These are phyloP conservation scores for Vitis rupestris DNA, from an alignment of 164 flowering plant species.

Conservation along the genomic window DNA sequence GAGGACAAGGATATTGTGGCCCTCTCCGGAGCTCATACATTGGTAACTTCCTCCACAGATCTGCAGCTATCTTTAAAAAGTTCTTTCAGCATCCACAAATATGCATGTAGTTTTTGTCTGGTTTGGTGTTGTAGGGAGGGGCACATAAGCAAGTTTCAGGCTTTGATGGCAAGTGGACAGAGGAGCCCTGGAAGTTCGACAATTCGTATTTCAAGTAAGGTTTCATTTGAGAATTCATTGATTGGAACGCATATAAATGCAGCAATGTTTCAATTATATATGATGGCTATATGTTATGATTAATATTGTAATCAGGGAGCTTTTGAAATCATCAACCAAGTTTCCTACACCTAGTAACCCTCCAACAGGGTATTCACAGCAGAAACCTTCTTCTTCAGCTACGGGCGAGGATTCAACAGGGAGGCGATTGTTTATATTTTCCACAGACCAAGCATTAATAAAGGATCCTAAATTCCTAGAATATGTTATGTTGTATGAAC, in stretches of 20 bases:
- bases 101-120: neutral
- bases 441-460: conserved; percentile 66
- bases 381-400: too few species aligned
- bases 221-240: neutral
- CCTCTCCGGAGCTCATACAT: conserved; percentile 42
- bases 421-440: conserved; percentile 67
- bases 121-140: conserved; percentile 53
- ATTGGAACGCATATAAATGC: neutral
- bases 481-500: conserved; percentile 70
- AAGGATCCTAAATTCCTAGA: conserved; percentile 63
- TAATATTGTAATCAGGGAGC: conserved; percentile 48
- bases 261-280: too few species aligned
- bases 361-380: too few species aligned
- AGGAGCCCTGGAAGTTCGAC: conserved; percentile 80
- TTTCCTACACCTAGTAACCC: too few species aligned
- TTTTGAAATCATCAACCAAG: conserved; percentile 24
- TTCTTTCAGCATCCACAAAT: neutral
- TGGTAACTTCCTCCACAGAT: conserved; percentile 22
- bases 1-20: conserved; percentile 45
- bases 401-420: conserved; percentile 3
- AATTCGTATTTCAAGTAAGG: conserved; percentile 86
- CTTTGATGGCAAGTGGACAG: conserved; percentile 93
- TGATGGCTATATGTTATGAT: neutral
- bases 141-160: conserved; percentile 89
- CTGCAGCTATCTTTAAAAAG: neutral